phyloP scores from a whole-genome alignment of 257 asterid genomes.

The Handroanthus guayacan region DNA sequence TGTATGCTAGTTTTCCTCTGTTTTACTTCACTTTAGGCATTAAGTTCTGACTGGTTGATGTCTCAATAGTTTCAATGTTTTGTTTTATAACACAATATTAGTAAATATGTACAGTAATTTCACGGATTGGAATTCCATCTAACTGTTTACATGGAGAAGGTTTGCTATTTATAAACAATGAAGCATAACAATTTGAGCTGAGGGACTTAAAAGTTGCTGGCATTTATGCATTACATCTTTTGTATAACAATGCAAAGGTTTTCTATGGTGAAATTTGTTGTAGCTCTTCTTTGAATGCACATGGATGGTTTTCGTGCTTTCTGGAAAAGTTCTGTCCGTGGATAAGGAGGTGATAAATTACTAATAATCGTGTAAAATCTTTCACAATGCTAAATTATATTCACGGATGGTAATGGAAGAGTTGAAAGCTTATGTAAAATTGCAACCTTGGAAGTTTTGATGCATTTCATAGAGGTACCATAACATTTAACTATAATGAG shows the following conservation, averaged over 20 bases:
- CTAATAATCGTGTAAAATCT: not conserved
- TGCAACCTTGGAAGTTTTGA: constrained; percentile 2
- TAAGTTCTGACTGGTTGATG: not conserved
- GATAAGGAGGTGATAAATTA: not conserved
- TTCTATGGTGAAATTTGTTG: not conserved
- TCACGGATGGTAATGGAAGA: constrained; percentile 14
- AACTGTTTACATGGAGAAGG: constrained; percentile 8
- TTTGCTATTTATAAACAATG: constrained; percentile 11
- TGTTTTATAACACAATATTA: not conserved
- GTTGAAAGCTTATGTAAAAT: not conserved
- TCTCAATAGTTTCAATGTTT: not conserved
- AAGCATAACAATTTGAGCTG: not conserved
- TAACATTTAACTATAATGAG: not conserved
- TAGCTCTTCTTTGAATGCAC: not conserved
- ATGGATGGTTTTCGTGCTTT: not conserved
- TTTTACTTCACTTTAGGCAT: constrained; percentile 23
- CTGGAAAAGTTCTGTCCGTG: not conserved
- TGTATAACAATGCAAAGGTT: not conserved
- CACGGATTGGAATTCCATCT: not conserved
- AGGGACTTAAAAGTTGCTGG: constrained; percentile 9
- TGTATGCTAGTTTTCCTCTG: not conserved
- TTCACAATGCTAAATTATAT: not conserved
- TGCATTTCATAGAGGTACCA: not conserved
- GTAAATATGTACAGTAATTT: not conserved
- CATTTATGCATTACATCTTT: constrained; percentile 15